phyloP scores from a whole-genome alignment of 768 basidiomycete genomes.

The Dioszegia aurantiaca region DNA sequence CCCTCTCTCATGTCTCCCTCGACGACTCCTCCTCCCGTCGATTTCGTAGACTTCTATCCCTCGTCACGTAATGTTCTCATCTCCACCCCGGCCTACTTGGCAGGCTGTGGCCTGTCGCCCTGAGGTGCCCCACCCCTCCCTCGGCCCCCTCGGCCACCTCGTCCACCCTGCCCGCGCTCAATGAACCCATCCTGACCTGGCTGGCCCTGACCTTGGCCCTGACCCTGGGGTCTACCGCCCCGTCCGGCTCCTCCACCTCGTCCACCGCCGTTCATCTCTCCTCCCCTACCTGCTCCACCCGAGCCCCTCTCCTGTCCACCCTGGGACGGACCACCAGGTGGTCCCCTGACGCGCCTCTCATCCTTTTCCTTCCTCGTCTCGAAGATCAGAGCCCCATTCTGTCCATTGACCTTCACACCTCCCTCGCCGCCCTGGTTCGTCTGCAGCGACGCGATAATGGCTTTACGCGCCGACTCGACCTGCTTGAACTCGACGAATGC shows the following conservation, averaged over 20 bases:
- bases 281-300: background rate
- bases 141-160: constrained; percentile 20
- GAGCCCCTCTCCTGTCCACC: background rate
- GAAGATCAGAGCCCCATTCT: constrained; percentile 67
- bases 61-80: too few relatives aligned
- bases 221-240: background rate
- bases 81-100: background rate
- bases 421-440: constrained; percentile 76
- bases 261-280: background rate
- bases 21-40: background rate
- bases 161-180: constrained; percentile 23
- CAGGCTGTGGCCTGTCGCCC: constrained; percentile 7
- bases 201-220: constrained; percentile 13
- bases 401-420: constrained; percentile 69
- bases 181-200: constrained; percentile 15
- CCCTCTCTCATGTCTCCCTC: background rate
- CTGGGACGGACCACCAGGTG: constrained; percentile 7
- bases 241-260: too few relatives aligned
- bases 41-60: too few relatives aligned
- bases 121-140: constrained; percentile 18
- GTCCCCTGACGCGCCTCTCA: constrained; percentile 57
- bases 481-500: constrained; percentile 86
- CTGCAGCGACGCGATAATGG: constrained; percentile 72
- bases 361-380: constrained; percentile 89
- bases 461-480: constrained; percentile 76